These are phyloP conservation scores for Phytophthora europaea DNA, from an alignment of 352 stramenopile species.

Conservation along the genomic window DNA sequence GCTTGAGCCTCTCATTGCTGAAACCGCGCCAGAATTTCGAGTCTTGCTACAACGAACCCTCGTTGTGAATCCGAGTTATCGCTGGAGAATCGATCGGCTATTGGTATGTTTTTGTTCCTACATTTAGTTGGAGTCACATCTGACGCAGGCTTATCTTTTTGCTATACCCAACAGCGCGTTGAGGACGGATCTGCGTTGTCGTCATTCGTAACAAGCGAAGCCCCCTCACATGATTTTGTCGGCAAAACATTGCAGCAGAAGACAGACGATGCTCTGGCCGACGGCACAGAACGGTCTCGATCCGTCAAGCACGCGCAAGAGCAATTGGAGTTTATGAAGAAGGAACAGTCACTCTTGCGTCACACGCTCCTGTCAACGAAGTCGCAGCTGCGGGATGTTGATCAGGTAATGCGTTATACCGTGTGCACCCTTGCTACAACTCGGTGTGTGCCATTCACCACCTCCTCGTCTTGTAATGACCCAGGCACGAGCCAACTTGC, in stretches of 20 bases:
- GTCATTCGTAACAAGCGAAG: slow-evolving; percentile 16
- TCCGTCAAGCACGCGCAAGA: slow-evolving; percentile 63
- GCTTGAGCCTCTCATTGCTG: slow-evolving; percentile 46
- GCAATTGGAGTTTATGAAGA: slow-evolving; percentile 72
- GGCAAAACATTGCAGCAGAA: slow-evolving; percentile 36
- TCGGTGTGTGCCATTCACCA: background rate
- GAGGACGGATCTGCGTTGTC: slow-evolving; percentile 6
- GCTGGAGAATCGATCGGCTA: slow-evolving; percentile 61
- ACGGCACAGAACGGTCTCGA: slow-evolving; percentile 41
- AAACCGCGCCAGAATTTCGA: slow-evolving; percentile 42
- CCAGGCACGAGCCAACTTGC: slow-evolving; percentile 35
- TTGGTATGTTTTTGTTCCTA: slow-evolving; percentile 37
- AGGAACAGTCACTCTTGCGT: slow-evolving; percentile 61
- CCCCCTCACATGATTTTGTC: slow-evolving; percentile 29
- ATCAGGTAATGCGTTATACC: slow-evolving; percentile 41
- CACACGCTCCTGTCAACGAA: slow-evolving; percentile 61
- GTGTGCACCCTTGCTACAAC: no score
- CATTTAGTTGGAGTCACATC: background rate
- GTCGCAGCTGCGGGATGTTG: slow-evolving; percentile 52
- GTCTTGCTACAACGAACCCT: slow-evolving; percentile 59
- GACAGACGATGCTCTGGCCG: slow-evolving; percentile 40
- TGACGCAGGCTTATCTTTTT: slow-evolving; percentile 2
- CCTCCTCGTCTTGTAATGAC: background rate
- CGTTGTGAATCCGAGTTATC: slow-evolving; percentile 50
- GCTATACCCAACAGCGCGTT: slow-evolving; percentile 9